Evolutionary conservation across 148 eudicot genomes (phyloP).

Genomic region (Rhododendron williamsianum): DNA sequence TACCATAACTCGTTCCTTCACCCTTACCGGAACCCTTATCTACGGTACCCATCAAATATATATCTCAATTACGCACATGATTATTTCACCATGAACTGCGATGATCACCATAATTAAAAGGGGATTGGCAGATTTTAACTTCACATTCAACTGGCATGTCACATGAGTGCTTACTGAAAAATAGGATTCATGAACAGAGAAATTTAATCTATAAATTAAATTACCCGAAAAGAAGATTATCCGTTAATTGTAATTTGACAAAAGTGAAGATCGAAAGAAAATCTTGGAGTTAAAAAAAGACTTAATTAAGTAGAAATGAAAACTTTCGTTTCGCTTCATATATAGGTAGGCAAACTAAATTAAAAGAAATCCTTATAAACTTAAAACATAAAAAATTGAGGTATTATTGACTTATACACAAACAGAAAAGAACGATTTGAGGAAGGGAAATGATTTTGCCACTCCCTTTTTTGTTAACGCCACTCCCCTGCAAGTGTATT

Average conservation of each 20-base stretch:
- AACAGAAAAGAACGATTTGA: neutral
- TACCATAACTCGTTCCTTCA: neutral
- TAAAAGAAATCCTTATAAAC: no score
- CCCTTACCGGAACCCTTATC: no score
- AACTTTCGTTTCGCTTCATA: neutral
- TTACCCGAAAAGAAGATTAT: neutral
- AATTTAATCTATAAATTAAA: neutral
- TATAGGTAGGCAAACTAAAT: neutral
- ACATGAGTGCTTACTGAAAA: neutral
- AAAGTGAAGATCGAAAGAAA: neutral
- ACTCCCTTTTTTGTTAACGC: no score
- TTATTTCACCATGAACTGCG: neutral
- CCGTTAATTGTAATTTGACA: neutral
- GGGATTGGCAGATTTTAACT: neutral
- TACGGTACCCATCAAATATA: no score
- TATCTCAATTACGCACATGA: no score
- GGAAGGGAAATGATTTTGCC: no score
- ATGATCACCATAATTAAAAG: no score
- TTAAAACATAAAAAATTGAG: neutral
- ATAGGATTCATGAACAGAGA: neutral
- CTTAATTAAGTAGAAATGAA: neutral
- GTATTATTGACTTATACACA: neutral
- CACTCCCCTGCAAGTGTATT: no score
- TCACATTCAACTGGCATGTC: neutral
- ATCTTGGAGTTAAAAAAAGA: neutral